Evolutionary conservation across 306 rosid species (phyloP).

Genomic region (Malus sylvestris): DNA sequence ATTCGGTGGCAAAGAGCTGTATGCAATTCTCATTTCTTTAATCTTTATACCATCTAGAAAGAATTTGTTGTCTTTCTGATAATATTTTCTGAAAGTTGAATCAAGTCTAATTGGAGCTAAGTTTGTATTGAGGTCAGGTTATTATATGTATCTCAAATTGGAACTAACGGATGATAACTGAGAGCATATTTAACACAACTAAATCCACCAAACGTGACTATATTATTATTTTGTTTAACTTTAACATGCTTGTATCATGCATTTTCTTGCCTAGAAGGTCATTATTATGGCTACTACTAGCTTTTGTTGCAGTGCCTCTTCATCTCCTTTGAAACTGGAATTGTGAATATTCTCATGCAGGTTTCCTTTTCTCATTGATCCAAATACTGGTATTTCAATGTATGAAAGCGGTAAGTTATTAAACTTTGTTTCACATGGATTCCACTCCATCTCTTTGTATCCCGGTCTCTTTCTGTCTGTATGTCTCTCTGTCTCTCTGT

Average conservation of each 20-base stretch:
- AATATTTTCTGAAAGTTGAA: background rate
- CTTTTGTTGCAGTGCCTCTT: background rate
- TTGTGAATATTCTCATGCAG: conserved; percentile 37
- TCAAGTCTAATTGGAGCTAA: background rate
- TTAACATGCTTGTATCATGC: background rate
- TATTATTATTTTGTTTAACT: no score
- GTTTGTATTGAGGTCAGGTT: background rate
- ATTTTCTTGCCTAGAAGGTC: background rate
- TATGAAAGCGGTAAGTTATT: conserved; percentile 77
- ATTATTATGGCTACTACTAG: background rate
- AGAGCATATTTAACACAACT: no score
- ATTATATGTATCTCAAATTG: background rate
- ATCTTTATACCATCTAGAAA: background rate
- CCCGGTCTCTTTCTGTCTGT: no score
- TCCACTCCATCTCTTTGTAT: background rate
- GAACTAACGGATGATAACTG: background rate
- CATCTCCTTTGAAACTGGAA: conserved; percentile 2
- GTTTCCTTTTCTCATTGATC: conserved; percentile 87
- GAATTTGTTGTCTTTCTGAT: background rate
- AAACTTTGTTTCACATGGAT: background rate
- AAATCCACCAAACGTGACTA: no score
- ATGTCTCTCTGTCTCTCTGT: no score
- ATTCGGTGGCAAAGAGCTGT: conserved; percentile 86
- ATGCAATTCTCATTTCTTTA: conserved; percentile 32
- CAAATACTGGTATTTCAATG: conserved; percentile 49